Evolutionary conservation across 2,329 filamentous ascomycete genomes (phyloP), one percentile per base, ranked within the genome.

Genomic region (Neonectria ditissima): DNA sequence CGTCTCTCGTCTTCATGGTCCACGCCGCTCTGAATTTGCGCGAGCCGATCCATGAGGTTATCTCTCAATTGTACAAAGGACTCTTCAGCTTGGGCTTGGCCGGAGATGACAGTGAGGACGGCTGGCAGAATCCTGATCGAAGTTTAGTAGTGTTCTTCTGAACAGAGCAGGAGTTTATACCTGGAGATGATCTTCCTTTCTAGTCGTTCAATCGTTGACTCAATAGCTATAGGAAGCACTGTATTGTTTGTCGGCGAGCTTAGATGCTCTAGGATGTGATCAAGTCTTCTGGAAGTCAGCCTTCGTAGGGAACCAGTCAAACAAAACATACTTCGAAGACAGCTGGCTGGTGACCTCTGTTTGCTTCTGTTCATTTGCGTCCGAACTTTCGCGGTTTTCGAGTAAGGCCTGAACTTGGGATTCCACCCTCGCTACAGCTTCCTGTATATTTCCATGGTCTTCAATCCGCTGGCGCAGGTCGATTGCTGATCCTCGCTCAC

Each of bases 331-430:
- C 74, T 67, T 76, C 11, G 62, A 45, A 9, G 53, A 67, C 18
- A 76, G 45, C 13, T 39, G 47, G 11, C 37, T 24, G 18, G 65
- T 53, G 18, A 58, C 43, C 1, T 52, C 50, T 20, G 44, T 55
- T 24, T 59, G 62, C 10, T 48, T 37, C 30, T 61, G 41, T 11
- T 48, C 47, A 43, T 66, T 54, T 4, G 45, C 24, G 2, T 47
- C 51, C 7, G 54, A 50, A 14, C 62, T 54, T 22, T 63, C 22
- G 24, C 22, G 65, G 26, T 39, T 50, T 4, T 66, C 55, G n/a
- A 65, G 44, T 14, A 76, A 54, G 9, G 62, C 34, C n/a, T 67
- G 62, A 10, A 76, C 18, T 18, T 72, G 67, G n/a, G 56, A 63
- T 28, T 68, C 65, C 13, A 75, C 53, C 0, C 43, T 51, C 7